phyloP scores from a whole-genome alignment of 352 stramenopile genomes.

The Thalassiosira oceanica region DNA sequence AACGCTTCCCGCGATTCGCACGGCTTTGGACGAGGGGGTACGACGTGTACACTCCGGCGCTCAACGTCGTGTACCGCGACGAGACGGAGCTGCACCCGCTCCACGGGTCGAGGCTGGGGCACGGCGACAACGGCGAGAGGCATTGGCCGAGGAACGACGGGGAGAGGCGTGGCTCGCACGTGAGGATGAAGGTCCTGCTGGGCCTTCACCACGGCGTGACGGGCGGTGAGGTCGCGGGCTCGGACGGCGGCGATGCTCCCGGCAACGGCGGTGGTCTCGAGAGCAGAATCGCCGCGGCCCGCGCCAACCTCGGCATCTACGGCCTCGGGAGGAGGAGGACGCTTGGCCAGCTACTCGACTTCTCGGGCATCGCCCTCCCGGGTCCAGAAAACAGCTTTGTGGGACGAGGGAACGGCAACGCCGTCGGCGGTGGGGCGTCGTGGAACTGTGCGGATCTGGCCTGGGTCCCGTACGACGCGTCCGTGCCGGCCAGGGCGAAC shows the following conservation, averaged over 20 bases:
- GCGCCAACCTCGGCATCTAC: conserved; percentile 78
- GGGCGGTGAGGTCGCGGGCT: conserved; percentile 18
- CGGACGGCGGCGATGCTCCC: conserved; percentile 13
- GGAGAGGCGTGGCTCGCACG: conserved; percentile 38
- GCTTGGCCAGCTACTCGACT: conserved; percentile 66
- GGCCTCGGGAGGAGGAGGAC: conserved; percentile 70
- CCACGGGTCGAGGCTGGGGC: conserved; percentile 52
- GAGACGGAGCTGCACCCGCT: conserved; percentile 41
- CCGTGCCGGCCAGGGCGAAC: conserved; percentile 73
- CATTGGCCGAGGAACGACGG: conserved; percentile 54
- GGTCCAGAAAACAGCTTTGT: not conserved
- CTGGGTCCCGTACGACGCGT: conserved; percentile 75
- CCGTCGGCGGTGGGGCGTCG: conserved; percentile 27
- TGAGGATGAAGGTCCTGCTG: conserved; percentile 54
- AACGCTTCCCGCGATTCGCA: conserved; percentile 80
- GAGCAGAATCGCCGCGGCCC: conserved; percentile 40
- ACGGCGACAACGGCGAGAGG: conserved; percentile 63
- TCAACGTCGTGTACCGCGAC: conserved; percentile 77
- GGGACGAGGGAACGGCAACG: conserved; percentile 27
- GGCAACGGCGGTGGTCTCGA: conserved; percentile 13
- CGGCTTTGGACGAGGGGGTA: conserved; percentile 79
- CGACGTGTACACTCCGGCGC: conserved; percentile 82
- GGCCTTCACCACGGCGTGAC: conserved; percentile 49
- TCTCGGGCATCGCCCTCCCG: conserved; percentile 60
- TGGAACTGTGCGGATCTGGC: conserved; percentile 49